Conservation (phyloP, 2,329 filamentous ascomycete species). For the Periconia sp. region DNA sequence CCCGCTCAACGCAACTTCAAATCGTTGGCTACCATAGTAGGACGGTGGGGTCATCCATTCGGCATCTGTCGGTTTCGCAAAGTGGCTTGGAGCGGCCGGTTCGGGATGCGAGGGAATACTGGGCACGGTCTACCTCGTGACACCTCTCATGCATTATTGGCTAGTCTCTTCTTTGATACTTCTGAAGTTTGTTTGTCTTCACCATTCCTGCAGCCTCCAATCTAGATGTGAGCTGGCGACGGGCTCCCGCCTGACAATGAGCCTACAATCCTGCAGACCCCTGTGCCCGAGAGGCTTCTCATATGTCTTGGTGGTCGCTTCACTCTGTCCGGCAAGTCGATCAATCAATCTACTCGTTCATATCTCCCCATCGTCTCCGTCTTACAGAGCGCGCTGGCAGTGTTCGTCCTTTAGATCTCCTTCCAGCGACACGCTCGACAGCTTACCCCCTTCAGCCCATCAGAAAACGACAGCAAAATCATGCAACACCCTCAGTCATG, state of each 20-base stretch:
- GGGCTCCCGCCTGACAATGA: constrained; percentile 42
- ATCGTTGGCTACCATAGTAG: constrained; percentile 31
- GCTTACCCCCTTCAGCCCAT: constrained; percentile 18
- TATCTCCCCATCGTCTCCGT: constrained; percentile 30
- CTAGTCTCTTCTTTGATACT: constrained; percentile 17
- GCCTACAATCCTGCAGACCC: constrained; percentile 27
- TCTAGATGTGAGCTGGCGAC: constrained; percentile 41
- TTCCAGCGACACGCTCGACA: constrained; percentile 22
- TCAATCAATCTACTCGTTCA: constrained; percentile 19
- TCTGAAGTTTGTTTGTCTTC: constrained; percentile 35
- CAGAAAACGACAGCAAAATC: constrained; percentile 31
- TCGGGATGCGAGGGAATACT: constrained; percentile 12
- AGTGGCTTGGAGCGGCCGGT: constrained; percentile 20
- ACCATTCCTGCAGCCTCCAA: constrained; percentile 27
- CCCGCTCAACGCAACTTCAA: constrained; percentile 17
- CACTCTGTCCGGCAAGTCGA: constrained; percentile 32
- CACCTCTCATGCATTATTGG: constrained; percentile 14
- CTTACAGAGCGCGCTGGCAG: constrained; percentile 38
- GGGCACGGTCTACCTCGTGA: constrained; percentile 16
- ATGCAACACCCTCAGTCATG: constrained; percentile 41
- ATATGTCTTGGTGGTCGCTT: constrained; percentile 42
- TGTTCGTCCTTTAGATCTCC: constrained; percentile 20
- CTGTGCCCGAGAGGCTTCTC: constrained; percentile 26
- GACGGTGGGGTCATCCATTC: constrained; percentile 30
- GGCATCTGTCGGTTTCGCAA: constrained; percentile 20